These are phyloP conservation scores for Funneliformis geosporum DNA, from an alignment of 192 early-diverging fungal genomes.

Conservation along the genomic window DNA sequence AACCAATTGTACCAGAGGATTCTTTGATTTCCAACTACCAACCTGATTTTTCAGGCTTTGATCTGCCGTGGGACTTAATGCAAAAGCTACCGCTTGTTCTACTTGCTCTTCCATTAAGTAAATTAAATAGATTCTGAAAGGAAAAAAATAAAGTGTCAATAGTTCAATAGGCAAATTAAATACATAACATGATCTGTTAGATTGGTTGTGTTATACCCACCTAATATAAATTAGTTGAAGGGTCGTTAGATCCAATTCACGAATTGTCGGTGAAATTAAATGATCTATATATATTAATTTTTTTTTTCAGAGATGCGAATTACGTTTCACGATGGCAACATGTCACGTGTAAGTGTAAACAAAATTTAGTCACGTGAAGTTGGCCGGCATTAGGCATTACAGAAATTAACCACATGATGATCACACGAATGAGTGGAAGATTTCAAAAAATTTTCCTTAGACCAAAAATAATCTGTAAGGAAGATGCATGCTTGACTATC, in stretches of 20 bases:
- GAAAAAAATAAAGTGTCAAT: neutral
- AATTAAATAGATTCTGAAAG: neutral
- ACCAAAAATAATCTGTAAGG: no score
- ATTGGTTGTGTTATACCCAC: neutral
- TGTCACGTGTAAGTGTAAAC: no score
- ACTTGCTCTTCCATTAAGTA: slow-evolving; percentile 58
- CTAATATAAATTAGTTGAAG: neutral
- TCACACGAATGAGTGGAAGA: no score
- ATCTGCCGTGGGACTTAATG: slow-evolving; percentile 71
- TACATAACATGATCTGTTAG: neutral
- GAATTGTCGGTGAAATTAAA: no score
- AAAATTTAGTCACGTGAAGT: no score
- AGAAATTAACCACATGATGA: no score
- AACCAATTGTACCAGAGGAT: neutral
- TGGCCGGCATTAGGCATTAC: no score
- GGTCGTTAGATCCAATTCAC: neutral
- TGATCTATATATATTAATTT: no score
- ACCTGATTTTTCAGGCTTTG: slow-evolving; percentile 73
- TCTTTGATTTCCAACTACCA: slow-evolving; percentile 31
- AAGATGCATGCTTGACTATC: no score
- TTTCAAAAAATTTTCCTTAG: no score
- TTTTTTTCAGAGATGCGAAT: no score
- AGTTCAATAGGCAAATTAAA: neutral
- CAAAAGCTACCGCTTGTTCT: slow-evolving; percentile 77
- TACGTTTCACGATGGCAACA: no score